These are phyloP conservation scores for Jamesozyma jinghongensis DNA, from an alignment of 805 yeast species.

Conservation along the genomic window DNA sequence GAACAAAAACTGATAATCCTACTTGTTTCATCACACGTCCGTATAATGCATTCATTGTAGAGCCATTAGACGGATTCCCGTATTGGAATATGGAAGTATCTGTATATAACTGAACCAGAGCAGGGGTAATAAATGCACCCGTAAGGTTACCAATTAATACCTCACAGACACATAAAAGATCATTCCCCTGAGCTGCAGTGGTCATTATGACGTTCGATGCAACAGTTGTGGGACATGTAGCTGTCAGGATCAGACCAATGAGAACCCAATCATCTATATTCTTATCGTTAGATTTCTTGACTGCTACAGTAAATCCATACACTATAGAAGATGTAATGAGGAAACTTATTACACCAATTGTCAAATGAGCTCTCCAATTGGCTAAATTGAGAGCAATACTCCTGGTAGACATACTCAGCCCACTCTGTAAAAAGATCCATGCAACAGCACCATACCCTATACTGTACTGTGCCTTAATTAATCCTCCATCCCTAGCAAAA, in stretches of 20 bases:
- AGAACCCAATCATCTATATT: constrained; percentile 68
- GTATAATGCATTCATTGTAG: constrained; percentile 48
- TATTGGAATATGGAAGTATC: constrained; percentile 50
- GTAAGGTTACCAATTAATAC: constrained; percentile 76
- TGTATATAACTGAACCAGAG: constrained; percentile 63
- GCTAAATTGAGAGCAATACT: constrained; percentile 52
- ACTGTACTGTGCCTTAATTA: constrained; percentile 61
- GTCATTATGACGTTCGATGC: constrained; percentile 93
- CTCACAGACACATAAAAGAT: constrained; percentile 66
- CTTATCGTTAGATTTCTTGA: constrained; percentile 46
- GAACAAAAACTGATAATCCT: constrained; percentile 76
- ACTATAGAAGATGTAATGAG: constrained; percentile 61
- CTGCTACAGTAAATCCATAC: constrained; percentile 64
- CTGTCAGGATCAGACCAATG: constrained; percentile 74
- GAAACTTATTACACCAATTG: constrained; percentile 60
- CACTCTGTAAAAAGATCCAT: constrained; percentile 71
- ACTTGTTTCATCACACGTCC: constrained; percentile 77
- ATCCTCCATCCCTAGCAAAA: constrained; percentile 78
- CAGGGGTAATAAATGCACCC: constrained; percentile 86
- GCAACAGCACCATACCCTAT: constrained; percentile 86
- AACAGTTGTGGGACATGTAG: constrained; percentile 86
- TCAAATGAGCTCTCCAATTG: constrained; percentile 76
- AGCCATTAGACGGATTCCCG: constrained; percentile 68
- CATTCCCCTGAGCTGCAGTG: constrained; percentile 75
- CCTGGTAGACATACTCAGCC: constrained; percentile 63